Evolutionary conservation across 176 grass and related monocot genomes (phyloP).

Genomic region (Aegilops longissima): DNA sequence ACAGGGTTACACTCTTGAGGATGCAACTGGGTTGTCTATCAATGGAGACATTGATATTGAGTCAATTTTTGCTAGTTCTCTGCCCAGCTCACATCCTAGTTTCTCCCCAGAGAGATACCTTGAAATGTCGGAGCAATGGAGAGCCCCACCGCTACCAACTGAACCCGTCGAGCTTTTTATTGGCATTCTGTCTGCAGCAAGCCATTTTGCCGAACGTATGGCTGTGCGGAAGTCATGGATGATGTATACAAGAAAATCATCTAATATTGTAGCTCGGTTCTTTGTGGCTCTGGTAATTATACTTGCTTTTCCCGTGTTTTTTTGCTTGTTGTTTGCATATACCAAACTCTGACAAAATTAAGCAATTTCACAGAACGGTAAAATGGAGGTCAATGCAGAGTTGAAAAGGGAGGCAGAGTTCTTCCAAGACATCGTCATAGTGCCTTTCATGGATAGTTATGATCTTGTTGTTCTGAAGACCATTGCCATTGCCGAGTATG

Average conservation of each 20-base stretch:
- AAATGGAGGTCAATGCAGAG: constrained; percentile 77
- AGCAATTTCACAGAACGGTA: constrained; percentile 59
- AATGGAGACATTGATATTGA: constrained; percentile 80
- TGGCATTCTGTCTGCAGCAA: constrained; percentile 90
- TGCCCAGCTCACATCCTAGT: constrained; percentile 79
- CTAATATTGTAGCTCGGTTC: constrained; percentile 84
- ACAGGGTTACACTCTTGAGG: constrained; percentile 87
- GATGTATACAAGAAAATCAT: constrained; percentile 72
- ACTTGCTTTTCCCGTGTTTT: background rate
- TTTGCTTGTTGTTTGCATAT: background rate
- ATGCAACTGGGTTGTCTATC: constrained; percentile 85
- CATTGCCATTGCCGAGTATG: constrained; percentile 91
- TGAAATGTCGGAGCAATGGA: constrained; percentile 82
- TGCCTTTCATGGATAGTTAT: constrained; percentile 96
- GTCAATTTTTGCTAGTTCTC: constrained; percentile 74
- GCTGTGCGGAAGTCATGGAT: constrained; percentile 97
- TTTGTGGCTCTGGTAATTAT: constrained; percentile 92
- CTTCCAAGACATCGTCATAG: constrained; percentile 91
- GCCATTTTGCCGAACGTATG: constrained; percentile 96
- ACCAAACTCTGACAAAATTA: constrained; percentile 2
- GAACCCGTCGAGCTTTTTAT: constrained; percentile 88
- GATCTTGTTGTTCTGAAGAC: constrained; percentile 97
- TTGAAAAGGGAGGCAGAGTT: constrained; percentile 88
- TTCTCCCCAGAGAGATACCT: constrained; percentile 72
- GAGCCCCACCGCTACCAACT: constrained; percentile 60